Base-by-base conservation (phyloP, 2,329 filamentous ascomycete species). In the Aspergillus bombycis region DNA sequence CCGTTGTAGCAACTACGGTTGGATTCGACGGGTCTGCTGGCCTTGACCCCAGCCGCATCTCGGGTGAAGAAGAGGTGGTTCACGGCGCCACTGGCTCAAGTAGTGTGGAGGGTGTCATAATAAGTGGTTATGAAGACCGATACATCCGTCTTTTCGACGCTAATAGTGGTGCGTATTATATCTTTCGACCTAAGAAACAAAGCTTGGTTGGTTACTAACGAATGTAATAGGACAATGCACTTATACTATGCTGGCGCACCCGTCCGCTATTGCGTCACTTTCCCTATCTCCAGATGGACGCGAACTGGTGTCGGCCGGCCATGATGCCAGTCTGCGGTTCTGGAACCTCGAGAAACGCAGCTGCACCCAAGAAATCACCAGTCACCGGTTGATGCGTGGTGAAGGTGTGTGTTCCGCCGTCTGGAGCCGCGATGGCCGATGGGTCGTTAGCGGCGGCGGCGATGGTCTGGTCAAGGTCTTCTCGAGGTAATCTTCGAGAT, bases 111-210 rank as follows among this genome's bases (percentile, higher is more conserved):
- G 95, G 95, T 14, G 92, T 96, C 26, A 91, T 99, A 63, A 97
- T 99, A 68, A 96, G 92, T 65, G 95, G 95, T 68, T 94, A 99
- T 75, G 95, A 99, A 82, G 95, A 99, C 80, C 89, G 92, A 71
- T 97, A 93, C 74, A 93, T 99, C 71, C 87, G 94, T 69, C 97
- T 99, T 84, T 99, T 97, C 77, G 95, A 99, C 83, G 95, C 95
- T 67, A 98, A 99, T 76, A 97, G 93, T 80, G 95, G 95, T 98
- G 90, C 80, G 92, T 87, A 41, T 46, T 32, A 48, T 30, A 19
- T n/a, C 48, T 38, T 46, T 23, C 46, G 53, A 32, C 10, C 38
- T 23, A 52, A 8, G 21, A n/a, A n/a, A 32, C 4, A 54, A 16
- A 26, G 7, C 26, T n/a, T n/a, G 52, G 26, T n/a, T n/a, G 52